A percentile compares a stretch with the other conserved stretches of the same genome.
These are phyloP conservation scores for Volvox carteri DNA, from an alignment of 163 green algal genomes.

Conservation along the genomic window DNA sequence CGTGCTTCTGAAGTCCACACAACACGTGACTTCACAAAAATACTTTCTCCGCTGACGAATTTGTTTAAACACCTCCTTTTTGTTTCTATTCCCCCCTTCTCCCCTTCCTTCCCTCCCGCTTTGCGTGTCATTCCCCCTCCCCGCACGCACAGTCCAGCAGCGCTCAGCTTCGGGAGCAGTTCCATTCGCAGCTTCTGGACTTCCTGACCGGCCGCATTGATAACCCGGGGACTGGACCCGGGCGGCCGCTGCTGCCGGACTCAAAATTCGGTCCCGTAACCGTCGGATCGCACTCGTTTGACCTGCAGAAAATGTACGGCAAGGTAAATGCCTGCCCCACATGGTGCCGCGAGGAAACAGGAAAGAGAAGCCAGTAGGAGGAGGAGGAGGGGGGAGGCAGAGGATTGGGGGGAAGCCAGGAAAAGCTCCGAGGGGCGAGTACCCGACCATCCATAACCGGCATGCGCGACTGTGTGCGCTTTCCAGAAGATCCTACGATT, in stretches of 20 bases:
- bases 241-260: neutral
- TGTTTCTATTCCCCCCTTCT: too few species aligned
- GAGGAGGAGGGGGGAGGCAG: neutral
- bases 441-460: too few species aligned
- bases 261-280: neutral
- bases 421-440: neutral
- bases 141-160: neutral
- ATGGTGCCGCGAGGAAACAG: too few species aligned
- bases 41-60: too few species aligned
- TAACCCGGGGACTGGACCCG: conserved; percentile 21
- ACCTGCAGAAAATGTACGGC: conserved; percentile 43
- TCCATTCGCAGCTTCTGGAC: conserved; percentile 11
- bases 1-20: too few species aligned
- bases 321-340: too few species aligned
- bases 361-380: too few species aligned
- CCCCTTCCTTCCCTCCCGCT: neutral
- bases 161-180: conserved; percentile 15
- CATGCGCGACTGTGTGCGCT: too few species aligned
- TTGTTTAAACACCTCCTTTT: too few species aligned
- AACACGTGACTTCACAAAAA: too few species aligned
- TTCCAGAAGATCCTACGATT: too few species aligned
- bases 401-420: neutral
- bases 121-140: neutral
- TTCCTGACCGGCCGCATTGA: conserved; percentile 32
- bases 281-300: conserved; percentile 17